Evolutionary conservation across 257 asterid genomes (phyloP).

Genomic region (Verbascum thapsus): DNA sequence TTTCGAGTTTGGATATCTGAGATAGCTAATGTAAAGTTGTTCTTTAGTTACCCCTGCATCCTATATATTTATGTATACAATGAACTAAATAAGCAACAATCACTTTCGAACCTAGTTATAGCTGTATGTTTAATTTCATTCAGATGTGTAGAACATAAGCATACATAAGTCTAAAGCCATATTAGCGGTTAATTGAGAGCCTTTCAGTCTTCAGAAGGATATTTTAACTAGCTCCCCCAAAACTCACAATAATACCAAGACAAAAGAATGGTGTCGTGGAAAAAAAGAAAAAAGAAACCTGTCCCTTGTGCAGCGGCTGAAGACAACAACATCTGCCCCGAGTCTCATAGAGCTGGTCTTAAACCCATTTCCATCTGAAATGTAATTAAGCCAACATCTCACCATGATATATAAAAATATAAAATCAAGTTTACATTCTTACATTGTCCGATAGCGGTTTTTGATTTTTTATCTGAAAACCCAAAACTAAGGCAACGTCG

Average conservation of each 20-base stretch:
- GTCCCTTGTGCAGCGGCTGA: constrained; percentile 62
- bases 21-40: neutral
- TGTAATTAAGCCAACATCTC: constrained; percentile 32
- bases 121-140: constrained; percentile 3
- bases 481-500: constrained; percentile 88
- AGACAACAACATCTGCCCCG: constrained; percentile 87
- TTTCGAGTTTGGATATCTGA: neutral
- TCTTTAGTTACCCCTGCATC: neutral
- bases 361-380: constrained; percentile 96
- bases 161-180: constrained; percentile 11
- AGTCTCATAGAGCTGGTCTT: constrained; percentile 98
- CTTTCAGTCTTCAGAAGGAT: constrained; percentile 5
- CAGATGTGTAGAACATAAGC: constrained; percentile 14
- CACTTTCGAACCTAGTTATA: constrained; percentile 1
- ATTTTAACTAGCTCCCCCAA: neutral
- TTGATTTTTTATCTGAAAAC: constrained; percentile 79
- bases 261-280: constrained; percentile 9
- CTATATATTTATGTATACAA: neutral
- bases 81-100: constrained; percentile 15
- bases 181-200: neutral
- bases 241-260: neutral
- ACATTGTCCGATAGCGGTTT: constrained; percentile 82
- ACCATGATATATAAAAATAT: constrained; percentile 20
- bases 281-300: constrained; percentile 45
- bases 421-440: constrained; percentile 32